Evolutionary conservation across 2,329 filamentous ascomycete species (phyloP).

Genomic region (Fusarium sp.): DNA sequence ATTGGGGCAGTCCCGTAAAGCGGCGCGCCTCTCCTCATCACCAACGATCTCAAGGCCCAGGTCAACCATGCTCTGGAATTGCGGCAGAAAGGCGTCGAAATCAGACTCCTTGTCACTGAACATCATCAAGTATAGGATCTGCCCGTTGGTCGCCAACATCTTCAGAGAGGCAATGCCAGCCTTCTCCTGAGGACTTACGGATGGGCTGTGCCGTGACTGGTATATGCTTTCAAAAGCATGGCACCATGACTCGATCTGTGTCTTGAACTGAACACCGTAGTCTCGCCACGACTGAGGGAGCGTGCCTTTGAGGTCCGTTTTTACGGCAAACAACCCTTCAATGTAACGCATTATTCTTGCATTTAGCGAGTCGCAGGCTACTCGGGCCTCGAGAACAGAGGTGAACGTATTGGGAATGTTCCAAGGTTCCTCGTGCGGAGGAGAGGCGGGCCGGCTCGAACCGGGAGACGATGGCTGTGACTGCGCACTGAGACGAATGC

Average conservation of each 20-base stretch:
- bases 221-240: conserved; percentile 71
- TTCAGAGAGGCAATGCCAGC: conserved; percentile 74
- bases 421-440: conserved; percentile 51
- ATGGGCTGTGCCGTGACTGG: conserved; percentile 62
- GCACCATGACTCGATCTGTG: conserved; percentile 69
- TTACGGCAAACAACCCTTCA: conserved; percentile 66
- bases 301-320: conserved; percentile 67
- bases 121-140: conserved; percentile 72
- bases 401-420: conserved; percentile 58
- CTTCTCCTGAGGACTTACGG: conserved; percentile 69
- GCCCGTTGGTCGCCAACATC: conserved; percentile 73
- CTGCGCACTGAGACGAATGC: conserved; percentile 62
- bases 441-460: conserved; percentile 60
- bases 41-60: conserved; percentile 72
- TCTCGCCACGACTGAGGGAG: conserved; percentile 65
- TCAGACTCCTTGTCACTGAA: conserved; percentile 72
- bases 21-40: conserved; percentile 69
- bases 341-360: conserved; percentile 73
- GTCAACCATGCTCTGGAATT: conserved; percentile 70
- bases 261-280: conserved; percentile 64
- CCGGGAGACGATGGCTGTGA: conserved; percentile 59
- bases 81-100: conserved; percentile 69
- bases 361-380: conserved; percentile 70
- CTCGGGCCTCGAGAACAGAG: conserved; percentile 68
- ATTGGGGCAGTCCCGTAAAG: conserved; percentile 62